These are phyloP conservation scores for Huntiella savannae DNA, from an alignment of 2,329 filamentous ascomycete species.

Conservation along the genomic window DNA sequence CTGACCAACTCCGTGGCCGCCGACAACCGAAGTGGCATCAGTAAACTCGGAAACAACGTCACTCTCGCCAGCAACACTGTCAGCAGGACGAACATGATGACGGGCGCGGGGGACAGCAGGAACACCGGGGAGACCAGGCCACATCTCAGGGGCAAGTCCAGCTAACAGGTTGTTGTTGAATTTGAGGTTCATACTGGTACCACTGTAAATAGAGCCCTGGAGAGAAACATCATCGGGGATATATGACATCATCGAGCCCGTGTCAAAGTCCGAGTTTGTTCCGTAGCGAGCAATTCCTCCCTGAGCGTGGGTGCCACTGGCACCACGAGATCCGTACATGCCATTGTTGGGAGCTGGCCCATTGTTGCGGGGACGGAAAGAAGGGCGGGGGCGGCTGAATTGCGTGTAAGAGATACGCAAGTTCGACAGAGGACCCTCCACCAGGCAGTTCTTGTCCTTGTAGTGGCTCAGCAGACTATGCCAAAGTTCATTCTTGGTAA, in stretches of 20 bases:
- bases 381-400: slow-evolving; percentile 83
- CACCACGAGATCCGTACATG: slow-evolving; percentile 13
- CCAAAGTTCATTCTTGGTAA: slow-evolving; percentile 96
- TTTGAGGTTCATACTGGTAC: slow-evolving; percentile 58
- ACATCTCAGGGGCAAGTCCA: slow-evolving; percentile 69
- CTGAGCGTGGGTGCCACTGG: slow-evolving; percentile 3
- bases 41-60: slow-evolving; percentile 81
- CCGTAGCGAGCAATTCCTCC: slow-evolving; percentile 20
- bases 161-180: slow-evolving; percentile 85
- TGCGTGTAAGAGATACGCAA: slow-evolving; percentile 90
- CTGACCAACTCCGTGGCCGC: slow-evolving; percentile 55
- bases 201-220: slow-evolving; percentile 77
- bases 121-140: slow-evolving; percentile 64
- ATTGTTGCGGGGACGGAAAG: slow-evolving; percentile 45
- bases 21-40: slow-evolving; percentile 64
- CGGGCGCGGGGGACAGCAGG: slow-evolving; percentile 43
- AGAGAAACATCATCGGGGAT: slow-evolving; percentile 95
- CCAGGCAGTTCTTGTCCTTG: slow-evolving; percentile 89
- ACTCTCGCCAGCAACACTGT: slow-evolving; percentile 79
- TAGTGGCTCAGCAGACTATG: slow-evolving; percentile 89
- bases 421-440: slow-evolving; percentile 87
- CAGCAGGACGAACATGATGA: slow-evolving; percentile 44
- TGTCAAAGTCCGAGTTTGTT: slow-evolving; percentile 42
- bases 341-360: slow-evolving; percentile 6
- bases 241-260: slow-evolving; percentile 80